Conservation (phyloP, 805 yeast genomes). For the Sugiyamaella mastotermitis region DNA sequence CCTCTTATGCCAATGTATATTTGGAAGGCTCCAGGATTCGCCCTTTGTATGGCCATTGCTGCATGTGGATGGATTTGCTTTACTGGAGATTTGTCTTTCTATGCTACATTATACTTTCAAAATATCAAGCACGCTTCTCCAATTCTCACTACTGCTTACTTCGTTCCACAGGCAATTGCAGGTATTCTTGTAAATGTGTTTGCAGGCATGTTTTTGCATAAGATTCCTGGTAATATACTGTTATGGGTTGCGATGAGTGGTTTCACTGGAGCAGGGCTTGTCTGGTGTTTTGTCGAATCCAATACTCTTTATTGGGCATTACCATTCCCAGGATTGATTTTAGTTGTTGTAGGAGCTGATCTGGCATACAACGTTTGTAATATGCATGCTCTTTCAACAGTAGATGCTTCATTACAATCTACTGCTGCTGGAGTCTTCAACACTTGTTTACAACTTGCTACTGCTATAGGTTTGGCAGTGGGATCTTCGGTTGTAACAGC, state of each 20-base stretch:
- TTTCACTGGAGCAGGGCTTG: constrained; percentile 32
- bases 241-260: constrained; percentile 33
- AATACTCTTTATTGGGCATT: constrained; percentile 38
- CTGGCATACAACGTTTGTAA: constrained; percentile 42
- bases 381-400: constrained; percentile 38
- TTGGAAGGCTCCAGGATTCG: constrained; percentile 36
- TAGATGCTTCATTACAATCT: constrained; percentile 35
- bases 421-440: constrained; percentile 47
- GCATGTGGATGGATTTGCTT: constrained; percentile 39
- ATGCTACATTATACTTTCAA: constrained; percentile 39
- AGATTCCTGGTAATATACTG: constrained; percentile 37
- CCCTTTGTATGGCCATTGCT: constrained; percentile 35
- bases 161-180: constrained; percentile 38
- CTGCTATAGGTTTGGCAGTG: constrained; percentile 38
- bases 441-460: constrained; percentile 37
- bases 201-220: constrained; percentile 42
- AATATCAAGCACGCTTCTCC: constrained; percentile 34
- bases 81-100: constrained; percentile 36
- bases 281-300: constrained; percentile 38
- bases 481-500: constrained; percentile 32
- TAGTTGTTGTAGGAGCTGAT: constrained; percentile 43
- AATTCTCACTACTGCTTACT: constrained; percentile 38
- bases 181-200: constrained; percentile 39
- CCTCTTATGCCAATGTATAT: constrained; percentile 45
- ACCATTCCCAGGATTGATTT: constrained; percentile 39